These are phyloP conservation scores for Closterium sp. DNA, from an alignment of 139 green algal genomes.

Conservation along the genomic window DNA sequence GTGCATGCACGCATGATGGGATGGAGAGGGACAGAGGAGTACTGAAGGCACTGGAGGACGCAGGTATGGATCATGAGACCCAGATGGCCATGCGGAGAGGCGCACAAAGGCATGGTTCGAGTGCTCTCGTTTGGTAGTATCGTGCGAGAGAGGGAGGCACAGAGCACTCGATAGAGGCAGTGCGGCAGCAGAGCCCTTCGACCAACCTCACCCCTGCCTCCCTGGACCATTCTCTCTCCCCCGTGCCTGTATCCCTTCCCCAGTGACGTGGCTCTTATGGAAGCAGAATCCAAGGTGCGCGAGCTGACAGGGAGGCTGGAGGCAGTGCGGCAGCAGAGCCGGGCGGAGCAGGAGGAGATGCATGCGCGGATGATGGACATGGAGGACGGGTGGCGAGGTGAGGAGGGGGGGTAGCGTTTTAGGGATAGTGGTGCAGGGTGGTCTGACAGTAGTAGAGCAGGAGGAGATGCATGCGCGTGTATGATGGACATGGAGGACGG, in stretches of 20 bases:
- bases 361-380: slow-evolving; percentile 7
- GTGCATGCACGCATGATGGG: too few species aligned
- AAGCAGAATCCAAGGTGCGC: background rate
- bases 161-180: too few species aligned
- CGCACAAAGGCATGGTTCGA: too few species aligned
- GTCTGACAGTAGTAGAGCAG: too few species aligned
- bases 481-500: too few species aligned
- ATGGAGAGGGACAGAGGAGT: slow-evolving; percentile 4
- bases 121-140: too few species aligned
- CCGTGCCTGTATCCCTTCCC: background rate
- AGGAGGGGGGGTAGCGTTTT: background rate
- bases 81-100: too few species aligned
- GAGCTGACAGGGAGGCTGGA: slow-evolving; percentile 21
- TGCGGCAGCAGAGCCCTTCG: too few species aligned
- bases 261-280: slow-evolving; percentile 19
- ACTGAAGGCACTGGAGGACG: background rate
- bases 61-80: too few species aligned
- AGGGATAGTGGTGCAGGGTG: too few species aligned
- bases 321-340: slow-evolving; percentile 1
- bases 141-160: too few species aligned
- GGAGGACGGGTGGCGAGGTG: slow-evolving; percentile 4
- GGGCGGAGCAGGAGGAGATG: slow-evolving; percentile 17
- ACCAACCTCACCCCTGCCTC: background rate
- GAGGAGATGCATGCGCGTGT: too few species aligned
- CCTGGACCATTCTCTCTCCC: background rate